Evolutionary conservation across 108 stramenopile species (phyloP).

Genomic region (Skeletonema potamos): DNA sequence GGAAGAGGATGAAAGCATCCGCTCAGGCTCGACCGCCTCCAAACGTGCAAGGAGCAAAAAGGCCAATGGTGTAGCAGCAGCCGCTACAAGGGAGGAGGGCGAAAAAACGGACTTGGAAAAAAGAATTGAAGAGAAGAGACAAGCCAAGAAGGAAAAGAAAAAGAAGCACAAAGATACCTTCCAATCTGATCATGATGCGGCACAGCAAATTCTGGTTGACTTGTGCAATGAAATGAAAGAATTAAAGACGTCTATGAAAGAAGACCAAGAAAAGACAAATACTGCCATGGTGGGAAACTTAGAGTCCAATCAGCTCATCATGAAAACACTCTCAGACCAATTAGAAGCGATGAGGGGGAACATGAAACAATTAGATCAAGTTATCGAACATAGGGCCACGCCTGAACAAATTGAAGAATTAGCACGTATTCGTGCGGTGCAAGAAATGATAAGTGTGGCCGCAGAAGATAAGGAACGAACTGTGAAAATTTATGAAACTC

Average conservation of each 20-base stretch:
- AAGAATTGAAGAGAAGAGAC: slow-evolving; percentile 11
- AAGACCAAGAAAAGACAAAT: slow-evolving; percentile 9
- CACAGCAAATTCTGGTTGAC: slow-evolving; percentile 46
- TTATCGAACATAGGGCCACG: slow-evolving; percentile 41
- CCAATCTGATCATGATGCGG: slow-evolving; percentile 35
- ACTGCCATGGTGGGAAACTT: slow-evolving; percentile 21
- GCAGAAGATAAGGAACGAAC: slow-evolving; percentile 45
- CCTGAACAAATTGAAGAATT: slow-evolving; percentile 44
- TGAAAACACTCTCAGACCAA: slow-evolving; percentile 24
- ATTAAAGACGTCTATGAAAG: slow-evolving; percentile 25
- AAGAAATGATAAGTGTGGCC: slow-evolving; percentile 23
- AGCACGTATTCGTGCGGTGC: slow-evolving; percentile 36
- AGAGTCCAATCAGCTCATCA: slow-evolving; percentile 30
- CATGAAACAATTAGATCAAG: slow-evolving; percentile 33
- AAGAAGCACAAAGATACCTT: slow-evolving; percentile 17
- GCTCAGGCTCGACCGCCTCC: slow-evolving; percentile 7
- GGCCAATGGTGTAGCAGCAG: not conserved
- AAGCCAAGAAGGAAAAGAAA: slow-evolving; percentile 32
- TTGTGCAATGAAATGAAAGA: slow-evolving; percentile 50
- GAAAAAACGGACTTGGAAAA: not conserved
- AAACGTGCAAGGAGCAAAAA: not conserved
- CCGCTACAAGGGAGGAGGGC: not conserved
- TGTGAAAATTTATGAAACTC: slow-evolving; percentile 36
- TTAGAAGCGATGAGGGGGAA: slow-evolving; percentile 27
- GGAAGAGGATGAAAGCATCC: slow-evolving; percentile 33